Conservation (phyloP, 805 yeast species). For the Wickerhamiella kurtzmanii region DNA sequence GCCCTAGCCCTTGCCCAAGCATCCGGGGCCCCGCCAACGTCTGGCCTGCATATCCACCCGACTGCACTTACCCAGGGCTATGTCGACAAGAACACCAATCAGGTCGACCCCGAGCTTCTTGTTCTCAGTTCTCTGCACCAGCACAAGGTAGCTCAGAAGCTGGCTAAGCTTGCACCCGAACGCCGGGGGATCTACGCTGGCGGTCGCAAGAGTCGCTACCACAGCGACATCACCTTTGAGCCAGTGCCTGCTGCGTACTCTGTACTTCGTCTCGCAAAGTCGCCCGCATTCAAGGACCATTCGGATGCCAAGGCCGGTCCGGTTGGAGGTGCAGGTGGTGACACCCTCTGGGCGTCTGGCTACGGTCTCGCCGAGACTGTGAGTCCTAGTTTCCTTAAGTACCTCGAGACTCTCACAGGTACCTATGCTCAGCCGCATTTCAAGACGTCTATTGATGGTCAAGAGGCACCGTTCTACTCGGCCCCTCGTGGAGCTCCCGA, state of each 20-base stretch:
- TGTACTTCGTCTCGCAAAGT: constrained; percentile 35
- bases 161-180: not conserved
- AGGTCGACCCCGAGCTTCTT: constrained; percentile 8
- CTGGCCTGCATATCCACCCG: constrained; percentile 11
- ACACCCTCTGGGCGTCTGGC: constrained; percentile 39
- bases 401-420: constrained; percentile 32
- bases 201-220: constrained; percentile 30
- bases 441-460: not conserved
- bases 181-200: not conserved
- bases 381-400: constrained; percentile 34
- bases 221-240: constrained; percentile 43
- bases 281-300: constrained; percentile 20
- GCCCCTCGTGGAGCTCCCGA: constrained; percentile 22
- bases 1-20: constrained; percentile 7
- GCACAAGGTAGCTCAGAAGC: not conserved
- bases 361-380: constrained; percentile 40
- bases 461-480: constrained; percentile 9
- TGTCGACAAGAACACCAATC: constrained; percentile 3
- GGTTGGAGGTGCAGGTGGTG: constrained; percentile 26
- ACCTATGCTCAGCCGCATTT: constrained; percentile 7
- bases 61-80: constrained; percentile 8
- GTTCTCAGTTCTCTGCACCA: constrained; percentile 4
- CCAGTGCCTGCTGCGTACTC: constrained; percentile 42
- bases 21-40: constrained; percentile 7
- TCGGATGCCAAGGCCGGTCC: constrained; percentile 6